phyloP scores from a whole-genome alignment of 805 yeast species.

The Wickerhamomyces queroliae region DNA sequence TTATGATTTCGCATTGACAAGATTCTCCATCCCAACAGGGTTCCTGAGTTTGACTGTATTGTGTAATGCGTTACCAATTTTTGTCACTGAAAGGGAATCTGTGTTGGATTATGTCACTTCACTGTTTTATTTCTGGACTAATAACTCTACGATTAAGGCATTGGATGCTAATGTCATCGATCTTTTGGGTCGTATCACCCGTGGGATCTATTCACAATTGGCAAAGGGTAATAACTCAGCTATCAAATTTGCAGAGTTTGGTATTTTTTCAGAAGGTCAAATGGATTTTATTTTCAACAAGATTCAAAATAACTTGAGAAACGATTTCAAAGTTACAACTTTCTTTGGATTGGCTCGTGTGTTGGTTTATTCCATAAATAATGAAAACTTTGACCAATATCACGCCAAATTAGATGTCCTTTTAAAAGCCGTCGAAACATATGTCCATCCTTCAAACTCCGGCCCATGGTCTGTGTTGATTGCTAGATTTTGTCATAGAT shows the following conservation, averaged over 20 bases:
- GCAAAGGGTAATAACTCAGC: conserved; percentile 24
- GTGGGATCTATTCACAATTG: conserved; percentile 34
- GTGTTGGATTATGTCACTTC: conserved; percentile 57
- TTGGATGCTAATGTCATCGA: conserved; percentile 63
- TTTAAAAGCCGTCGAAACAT: conserved; percentile 69
- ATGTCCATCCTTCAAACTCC: conserved; percentile 87
- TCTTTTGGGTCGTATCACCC: conserved; percentile 56
- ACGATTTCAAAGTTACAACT: conserved; percentile 27
- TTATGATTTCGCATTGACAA: conserved; percentile 44
- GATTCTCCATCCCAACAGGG: conserved; percentile 49
- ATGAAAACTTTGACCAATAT: conserved; percentile 38
- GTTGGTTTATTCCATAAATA: conserved; percentile 59
- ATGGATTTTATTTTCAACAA: conserved; percentile 54
- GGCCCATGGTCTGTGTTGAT: conserved; percentile 83
- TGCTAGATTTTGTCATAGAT: conserved; percentile 55
- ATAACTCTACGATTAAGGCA: conserved; percentile 39
- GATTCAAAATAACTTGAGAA: conserved; percentile 33
- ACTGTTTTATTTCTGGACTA: conserved; percentile 68
- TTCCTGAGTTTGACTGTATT: conserved; percentile 45
- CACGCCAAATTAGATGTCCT: conserved; percentile 48
- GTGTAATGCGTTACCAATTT: conserved; percentile 46
- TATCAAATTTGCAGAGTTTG: conserved; percentile 42
- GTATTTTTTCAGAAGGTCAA: conserved; percentile 61
- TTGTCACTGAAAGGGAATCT: conserved; percentile 27
- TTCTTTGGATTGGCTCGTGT: conserved; percentile 39